Percentiles rank a stretch among this genome's conserved stretches.
phyloP scores from a whole-genome alignment of 2,329 filamentous ascomycete genomes.

The Phialophora expanda region DNA sequence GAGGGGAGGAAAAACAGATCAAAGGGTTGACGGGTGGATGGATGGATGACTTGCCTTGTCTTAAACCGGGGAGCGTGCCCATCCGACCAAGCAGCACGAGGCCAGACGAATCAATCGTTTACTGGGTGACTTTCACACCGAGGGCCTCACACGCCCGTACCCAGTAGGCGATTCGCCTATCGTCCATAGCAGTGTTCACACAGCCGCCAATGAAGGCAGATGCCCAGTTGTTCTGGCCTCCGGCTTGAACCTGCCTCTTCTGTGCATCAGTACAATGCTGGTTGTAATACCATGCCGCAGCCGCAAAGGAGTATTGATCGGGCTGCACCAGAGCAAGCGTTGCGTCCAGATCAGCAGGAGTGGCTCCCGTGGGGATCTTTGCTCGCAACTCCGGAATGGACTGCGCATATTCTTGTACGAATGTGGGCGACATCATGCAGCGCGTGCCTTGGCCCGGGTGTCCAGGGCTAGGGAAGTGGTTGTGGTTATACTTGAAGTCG shows the following conservation, averaged over 20 bases:
- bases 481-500: constrained; percentile 73
- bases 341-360: constrained; percentile 42
- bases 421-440: constrained; percentile 66
- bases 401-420: constrained; percentile 61
- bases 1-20: not conserved
- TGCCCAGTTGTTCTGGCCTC: constrained; percentile 57
- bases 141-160: constrained; percentile 52
- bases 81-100: not conserved
- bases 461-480: constrained; percentile 58
- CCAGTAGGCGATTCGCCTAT: constrained; percentile 58
- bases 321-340: constrained; percentile 59
- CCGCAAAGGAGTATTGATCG: constrained; percentile 61
- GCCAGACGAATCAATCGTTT: not conserved
- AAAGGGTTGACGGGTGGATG: not conserved
- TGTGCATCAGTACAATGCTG: constrained; percentile 59
- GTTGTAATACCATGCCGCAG: constrained; percentile 66
- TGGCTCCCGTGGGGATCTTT: constrained; percentile 43
- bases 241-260: constrained; percentile 52
- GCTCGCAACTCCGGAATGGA: constrained; percentile 53
- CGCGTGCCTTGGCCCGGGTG: constrained; percentile 72
- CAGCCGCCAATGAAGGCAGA: constrained; percentile 59
- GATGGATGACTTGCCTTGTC: not conserved
- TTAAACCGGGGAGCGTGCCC: not conserved
- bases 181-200: constrained; percentile 56
- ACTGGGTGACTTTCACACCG: constrained; percentile 36